Evolutionary conservation across 2,329 filamentous ascomycete genomes (phyloP).

Genomic region (Nemania diffusa): DNA sequence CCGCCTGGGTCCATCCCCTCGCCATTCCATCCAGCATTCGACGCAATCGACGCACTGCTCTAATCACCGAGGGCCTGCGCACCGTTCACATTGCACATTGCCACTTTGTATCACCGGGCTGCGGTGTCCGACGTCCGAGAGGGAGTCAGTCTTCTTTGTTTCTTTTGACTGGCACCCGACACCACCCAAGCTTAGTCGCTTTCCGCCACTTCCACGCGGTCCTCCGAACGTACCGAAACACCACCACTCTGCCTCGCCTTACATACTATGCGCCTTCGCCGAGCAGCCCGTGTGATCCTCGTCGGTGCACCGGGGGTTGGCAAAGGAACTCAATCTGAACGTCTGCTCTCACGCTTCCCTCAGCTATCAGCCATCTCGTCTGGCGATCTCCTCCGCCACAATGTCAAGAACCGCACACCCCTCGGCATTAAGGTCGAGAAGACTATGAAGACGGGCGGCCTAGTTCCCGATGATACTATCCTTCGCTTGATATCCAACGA

Average conservation of each 20-base stretch:
- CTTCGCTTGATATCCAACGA: slow-evolving; percentile 92
- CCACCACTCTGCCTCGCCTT: slow-evolving; percentile 20
- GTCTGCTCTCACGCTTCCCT: slow-evolving; percentile 85
- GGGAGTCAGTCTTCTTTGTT: neutral
- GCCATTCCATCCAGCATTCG: slow-evolving; percentile 9
- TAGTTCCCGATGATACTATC: slow-evolving; percentile 94
- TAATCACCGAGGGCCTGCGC: neutral
- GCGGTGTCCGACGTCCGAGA: neutral
- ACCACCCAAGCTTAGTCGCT: neutral
- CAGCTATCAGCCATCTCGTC: slow-evolving; percentile 93
- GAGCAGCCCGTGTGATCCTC: slow-evolving; percentile 91
- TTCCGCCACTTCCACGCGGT: slow-evolving; percentile 9
- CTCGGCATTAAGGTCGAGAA: slow-evolving; percentile 91
- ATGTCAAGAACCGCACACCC: slow-evolving; percentile 88
- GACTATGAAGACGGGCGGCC: slow-evolving; percentile 85
- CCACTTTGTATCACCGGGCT: neutral
- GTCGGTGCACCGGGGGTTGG: slow-evolving; percentile 96
- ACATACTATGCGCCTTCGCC: slow-evolving; percentile 71
- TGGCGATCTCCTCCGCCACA: slow-evolving; percentile 88
- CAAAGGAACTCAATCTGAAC: slow-evolving; percentile 94
- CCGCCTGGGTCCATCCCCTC: slow-evolving; percentile 23
- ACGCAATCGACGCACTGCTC: slow-evolving; percentile 16
- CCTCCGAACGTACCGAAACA: slow-evolving; percentile 22
- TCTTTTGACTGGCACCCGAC: neutral
- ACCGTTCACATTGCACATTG: slow-evolving; percentile 11